Evolutionary conservation across 192 early-diverging fungal species (phyloP).

Genomic region (Coemansia sp.): DNA sequence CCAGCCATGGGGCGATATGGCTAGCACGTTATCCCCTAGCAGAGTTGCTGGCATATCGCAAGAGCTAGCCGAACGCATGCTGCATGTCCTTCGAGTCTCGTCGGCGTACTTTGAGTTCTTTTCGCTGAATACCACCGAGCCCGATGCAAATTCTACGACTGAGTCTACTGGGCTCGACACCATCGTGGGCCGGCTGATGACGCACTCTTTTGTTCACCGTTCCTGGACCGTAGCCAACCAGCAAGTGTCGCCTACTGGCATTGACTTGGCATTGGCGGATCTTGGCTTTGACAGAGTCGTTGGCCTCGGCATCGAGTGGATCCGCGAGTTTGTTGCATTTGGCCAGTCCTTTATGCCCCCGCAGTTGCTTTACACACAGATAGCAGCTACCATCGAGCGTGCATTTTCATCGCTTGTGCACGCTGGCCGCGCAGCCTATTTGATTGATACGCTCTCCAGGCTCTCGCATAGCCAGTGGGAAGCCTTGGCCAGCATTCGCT

Average conservation of each 20-base stretch:
- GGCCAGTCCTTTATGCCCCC: conserved; percentile 6
- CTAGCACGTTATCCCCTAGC: conserved; percentile 16
- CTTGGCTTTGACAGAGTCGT: background rate
- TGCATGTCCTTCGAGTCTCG: conserved; percentile 15
- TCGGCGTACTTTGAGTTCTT: conserved; percentile 31
- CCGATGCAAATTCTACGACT: background rate
- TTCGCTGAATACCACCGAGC: conserved; percentile 30
- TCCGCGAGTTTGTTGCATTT: conserved; percentile 30
- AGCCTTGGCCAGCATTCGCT: conserved; percentile 9
- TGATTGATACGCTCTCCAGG: background rate
- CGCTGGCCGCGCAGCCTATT: background rate
- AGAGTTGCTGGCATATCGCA: conserved; percentile 15
- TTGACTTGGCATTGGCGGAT: background rate
- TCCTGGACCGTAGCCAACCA: conserved; percentile 11
- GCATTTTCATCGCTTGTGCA: conserved; percentile 10
- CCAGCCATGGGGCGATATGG: conserved; percentile 25
- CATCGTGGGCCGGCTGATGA: conserved; percentile 14
- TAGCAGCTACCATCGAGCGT: conserved; percentile 17
- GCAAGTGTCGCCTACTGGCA: conserved; percentile 7
- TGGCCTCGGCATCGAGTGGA: conserved; percentile 18
- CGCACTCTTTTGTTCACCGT: conserved; percentile 21
- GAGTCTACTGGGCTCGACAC: background rate
- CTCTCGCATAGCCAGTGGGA: conserved; percentile 23
- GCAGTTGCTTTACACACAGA: conserved; percentile 19
- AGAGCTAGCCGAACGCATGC: conserved; percentile 7